Percentiles rank a stretch among this genome's conserved stretches.
phyloP scores from a whole-genome alignment of 208 protist genomes.

The Wallacemonas collosoma region DNA sequence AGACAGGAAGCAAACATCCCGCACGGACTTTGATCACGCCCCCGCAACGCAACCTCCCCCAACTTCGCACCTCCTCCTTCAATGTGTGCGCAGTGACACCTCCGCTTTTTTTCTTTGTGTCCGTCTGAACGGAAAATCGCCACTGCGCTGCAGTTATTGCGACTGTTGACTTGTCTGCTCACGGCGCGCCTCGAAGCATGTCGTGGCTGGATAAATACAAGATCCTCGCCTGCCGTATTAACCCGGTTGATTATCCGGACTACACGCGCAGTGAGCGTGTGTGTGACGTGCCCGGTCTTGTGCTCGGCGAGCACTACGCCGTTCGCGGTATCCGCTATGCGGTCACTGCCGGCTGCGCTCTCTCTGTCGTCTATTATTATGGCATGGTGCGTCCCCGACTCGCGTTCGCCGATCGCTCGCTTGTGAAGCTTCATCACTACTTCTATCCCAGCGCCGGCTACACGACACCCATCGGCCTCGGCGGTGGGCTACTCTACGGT shows the following conservation, averaged over 20 bases:
- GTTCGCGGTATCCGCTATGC: conserved; percentile 52
- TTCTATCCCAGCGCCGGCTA: conserved; percentile 82
- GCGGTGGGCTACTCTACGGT: conserved; percentile 43
- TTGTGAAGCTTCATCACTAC: conserved; percentile 71
- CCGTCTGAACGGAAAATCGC: no score
- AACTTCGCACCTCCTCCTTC: not conserved
- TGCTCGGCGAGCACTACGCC: conserved; percentile 58
- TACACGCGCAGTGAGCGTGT: conserved; percentile 32
- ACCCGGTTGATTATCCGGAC: conserved; percentile 61
- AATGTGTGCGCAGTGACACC: not conserved
- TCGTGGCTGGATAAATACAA: conserved; percentile 15
- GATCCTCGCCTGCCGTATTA: conserved; percentile 27
- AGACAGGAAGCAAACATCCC: not conserved
- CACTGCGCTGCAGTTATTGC: no score
- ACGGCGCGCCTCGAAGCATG: not conserved
- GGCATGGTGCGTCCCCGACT: conserved; percentile 56
- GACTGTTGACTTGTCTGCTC: no score
- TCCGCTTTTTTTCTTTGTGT: not conserved
- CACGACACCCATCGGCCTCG: conserved; percentile 51
- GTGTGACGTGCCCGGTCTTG: conserved; percentile 37
- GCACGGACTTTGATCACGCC: no score
- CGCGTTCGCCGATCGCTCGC: conserved; percentile 61
- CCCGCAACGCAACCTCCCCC: no score
- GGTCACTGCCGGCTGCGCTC: conserved; percentile 48
- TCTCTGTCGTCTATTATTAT: conserved; percentile 66